Conservation (phyloP, 2,329 filamentous ascomycete genomes). For the Elsinoe ampelina region DNA sequence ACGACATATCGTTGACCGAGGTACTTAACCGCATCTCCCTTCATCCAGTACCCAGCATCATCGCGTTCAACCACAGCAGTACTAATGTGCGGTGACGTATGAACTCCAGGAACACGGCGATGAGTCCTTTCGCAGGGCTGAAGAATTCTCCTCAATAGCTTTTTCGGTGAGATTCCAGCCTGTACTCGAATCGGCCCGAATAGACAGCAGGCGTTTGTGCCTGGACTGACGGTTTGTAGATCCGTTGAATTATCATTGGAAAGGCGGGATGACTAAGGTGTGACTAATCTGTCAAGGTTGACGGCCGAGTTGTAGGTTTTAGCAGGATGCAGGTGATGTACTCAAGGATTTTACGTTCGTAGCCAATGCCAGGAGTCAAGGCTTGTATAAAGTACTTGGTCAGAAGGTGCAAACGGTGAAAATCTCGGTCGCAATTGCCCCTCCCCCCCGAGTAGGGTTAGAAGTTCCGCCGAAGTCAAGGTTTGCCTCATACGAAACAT, state of each 20-base stretch:
- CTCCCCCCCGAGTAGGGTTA: background rate
- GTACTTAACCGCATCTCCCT: too few species aligned
- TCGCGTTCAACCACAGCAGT: background rate
- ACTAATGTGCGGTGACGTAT: background rate
- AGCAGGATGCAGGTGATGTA: too few species aligned
- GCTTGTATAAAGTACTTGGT: too few species aligned
- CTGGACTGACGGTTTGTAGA: background rate
- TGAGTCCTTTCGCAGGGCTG: background rate
- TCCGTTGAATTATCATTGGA: background rate
- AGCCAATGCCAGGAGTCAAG: too few species aligned
- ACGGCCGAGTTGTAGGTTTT: too few species aligned
- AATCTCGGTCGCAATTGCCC: too few species aligned
- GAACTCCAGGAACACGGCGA: background rate
- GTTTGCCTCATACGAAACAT: background rate
- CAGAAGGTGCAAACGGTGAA: too few species aligned
- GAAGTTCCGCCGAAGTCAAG: background rate
- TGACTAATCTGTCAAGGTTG: too few species aligned
- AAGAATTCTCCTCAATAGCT: background rate
- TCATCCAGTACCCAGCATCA: too few species aligned
- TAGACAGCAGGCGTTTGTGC: background rate
- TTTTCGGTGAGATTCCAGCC: background rate
- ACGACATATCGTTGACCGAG: too few species aligned
- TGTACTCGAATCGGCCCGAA: background rate
- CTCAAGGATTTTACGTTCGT: too few species aligned
- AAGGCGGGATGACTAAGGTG: too few species aligned